A percentile compares a stretch with the other conserved stretches of the same genome.
These are phyloP conservation scores for Neohortaea acidophila DNA, from an alignment of 495 filamentous ascomycete genomes.

Conservation along the genomic window DNA sequence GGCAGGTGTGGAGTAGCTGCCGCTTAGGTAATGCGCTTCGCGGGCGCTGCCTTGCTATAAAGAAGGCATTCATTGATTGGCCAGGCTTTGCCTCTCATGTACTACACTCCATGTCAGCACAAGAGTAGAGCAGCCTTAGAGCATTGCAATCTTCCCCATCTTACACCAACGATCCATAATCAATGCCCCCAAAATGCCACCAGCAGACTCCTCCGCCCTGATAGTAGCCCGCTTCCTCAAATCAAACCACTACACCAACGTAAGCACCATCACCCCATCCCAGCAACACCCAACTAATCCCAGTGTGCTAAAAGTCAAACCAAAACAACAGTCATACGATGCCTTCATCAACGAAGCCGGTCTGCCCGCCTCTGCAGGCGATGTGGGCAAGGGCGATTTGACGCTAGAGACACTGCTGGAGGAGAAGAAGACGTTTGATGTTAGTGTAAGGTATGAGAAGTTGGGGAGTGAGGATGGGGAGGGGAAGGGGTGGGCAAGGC, in stretches of 20 bases:
- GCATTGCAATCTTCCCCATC: too few species aligned
- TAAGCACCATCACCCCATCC: conserved; percentile 12
- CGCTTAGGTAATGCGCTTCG: too few species aligned
- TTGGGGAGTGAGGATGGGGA: conserved; percentile 30
- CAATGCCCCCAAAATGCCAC: too few species aligned
- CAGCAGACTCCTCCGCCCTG: conserved; percentile 31
- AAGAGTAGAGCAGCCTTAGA: too few species aligned
- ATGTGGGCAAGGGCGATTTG: conserved; percentile 28
- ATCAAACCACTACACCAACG: conserved; percentile 43
- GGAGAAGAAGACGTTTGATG: conserved; percentile 50
- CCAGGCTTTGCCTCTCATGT: too few species aligned
- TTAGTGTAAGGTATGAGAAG: conserved; percentile 42
- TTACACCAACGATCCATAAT: too few species aligned
- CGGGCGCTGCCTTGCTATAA: too few species aligned
- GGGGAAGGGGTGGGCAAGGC: conserved; percentile 31
- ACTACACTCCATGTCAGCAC: too few species aligned
- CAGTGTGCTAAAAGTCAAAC: conserved; percentile 18
- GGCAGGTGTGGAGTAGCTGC: too few species aligned
- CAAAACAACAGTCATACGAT: conserved; percentile 40
- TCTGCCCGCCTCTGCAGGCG: conserved; percentile 34
- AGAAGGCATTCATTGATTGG: too few species aligned
- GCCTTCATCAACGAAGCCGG: conserved; percentile 48
- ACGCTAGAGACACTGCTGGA: conserved; percentile 50
- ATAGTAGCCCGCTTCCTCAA: conserved; percentile 50
- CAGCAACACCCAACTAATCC: conserved; percentile 12